These are phyloP conservation scores for Nakazawaea pomicola DNA, from an alignment of 805 yeast genomes.

Conservation along the genomic window DNA sequence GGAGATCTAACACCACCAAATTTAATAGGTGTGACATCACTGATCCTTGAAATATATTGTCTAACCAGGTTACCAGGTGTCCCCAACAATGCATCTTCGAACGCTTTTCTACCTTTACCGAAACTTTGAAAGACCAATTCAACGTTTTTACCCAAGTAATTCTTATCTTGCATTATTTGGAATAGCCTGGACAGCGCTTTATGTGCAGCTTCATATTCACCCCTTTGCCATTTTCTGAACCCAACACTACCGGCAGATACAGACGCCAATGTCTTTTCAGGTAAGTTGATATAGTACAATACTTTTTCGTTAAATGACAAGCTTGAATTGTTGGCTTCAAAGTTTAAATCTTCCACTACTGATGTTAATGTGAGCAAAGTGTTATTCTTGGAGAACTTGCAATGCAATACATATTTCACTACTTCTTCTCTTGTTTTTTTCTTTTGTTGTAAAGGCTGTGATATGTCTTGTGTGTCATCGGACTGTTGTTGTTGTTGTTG, in stretches of 20 bases:
- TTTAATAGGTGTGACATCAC: constrained; percentile 77
- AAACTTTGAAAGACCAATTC: constrained; percentile 78
- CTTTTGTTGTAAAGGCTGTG: neutral
- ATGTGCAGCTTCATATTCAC: constrained; percentile 90
- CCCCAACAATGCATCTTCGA: constrained; percentile 77
- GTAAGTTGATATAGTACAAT: constrained; percentile 71
- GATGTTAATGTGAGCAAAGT: constrained; percentile 74
- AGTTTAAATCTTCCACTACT: constrained; percentile 60
- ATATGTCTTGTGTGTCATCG: neutral
- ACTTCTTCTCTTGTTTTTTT: constrained; percentile 18
- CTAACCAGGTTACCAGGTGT: constrained; percentile 77
- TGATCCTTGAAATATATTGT: constrained; percentile 60
- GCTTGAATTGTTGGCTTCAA: constrained; percentile 48
- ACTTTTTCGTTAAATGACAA: constrained; percentile 64
- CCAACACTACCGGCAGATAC: constrained; percentile 84
- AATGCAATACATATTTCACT: constrained; percentile 71
- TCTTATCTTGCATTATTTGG: constrained; percentile 60
- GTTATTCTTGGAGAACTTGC: constrained; percentile 76
- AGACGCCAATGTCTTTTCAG: constrained; percentile 65
- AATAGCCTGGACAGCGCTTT: constrained; percentile 77
- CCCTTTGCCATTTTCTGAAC: constrained; percentile 82
- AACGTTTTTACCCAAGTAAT: constrained; percentile 47
- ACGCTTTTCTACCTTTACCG: constrained; percentile 88
- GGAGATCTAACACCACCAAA: constrained; percentile 93
- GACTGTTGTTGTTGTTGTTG: constrained; percentile 9